phyloP scores from a whole-genome alignment of 306 rosid species.

The Mimosa pudica region DNA sequence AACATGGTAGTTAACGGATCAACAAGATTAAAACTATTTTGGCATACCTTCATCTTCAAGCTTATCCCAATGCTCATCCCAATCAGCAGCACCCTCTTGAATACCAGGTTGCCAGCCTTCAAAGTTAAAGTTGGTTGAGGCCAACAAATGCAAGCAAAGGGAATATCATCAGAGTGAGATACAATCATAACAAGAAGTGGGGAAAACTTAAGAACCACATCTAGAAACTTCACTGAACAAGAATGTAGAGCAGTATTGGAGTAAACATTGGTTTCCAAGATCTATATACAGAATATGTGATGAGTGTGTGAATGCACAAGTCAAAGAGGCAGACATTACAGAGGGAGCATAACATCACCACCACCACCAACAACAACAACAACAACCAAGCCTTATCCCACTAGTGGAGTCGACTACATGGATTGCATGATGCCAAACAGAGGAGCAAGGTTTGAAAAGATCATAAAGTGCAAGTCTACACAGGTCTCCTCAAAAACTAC shows the following conservation, averaged over 20 bases:
- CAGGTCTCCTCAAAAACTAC: conserved; percentile 18
- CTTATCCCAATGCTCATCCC: conserved; percentile 98
- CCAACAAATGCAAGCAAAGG: conserved; percentile 14
- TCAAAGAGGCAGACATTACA: conserved; percentile 10
- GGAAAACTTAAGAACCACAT: conserved; percentile 3
- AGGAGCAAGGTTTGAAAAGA: conserved; percentile 3
- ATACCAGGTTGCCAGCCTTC: conserved; percentile 97
- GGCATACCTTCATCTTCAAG: conserved; percentile 89
- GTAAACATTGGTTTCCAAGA: conserved; percentile 8
- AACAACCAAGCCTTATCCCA: no score
- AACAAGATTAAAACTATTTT: conserved; percentile 29
- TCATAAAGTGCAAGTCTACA: conserved; percentile 22
- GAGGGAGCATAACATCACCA: background rate
- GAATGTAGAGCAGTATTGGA: background rate
- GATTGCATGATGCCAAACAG: no score
- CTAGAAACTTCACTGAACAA: background rate
- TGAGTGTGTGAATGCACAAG: background rate
- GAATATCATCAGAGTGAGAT: background rate
- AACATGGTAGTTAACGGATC: conserved; percentile 24
- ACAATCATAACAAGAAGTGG: conserved; percentile 23
- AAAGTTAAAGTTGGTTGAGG: conserved; percentile 34
- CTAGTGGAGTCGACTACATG: no score
- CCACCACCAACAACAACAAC: no score
- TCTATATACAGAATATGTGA: background rate
- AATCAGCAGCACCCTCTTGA: conserved; percentile 90